These are phyloP conservation scores for Neurospora sp. DNA, from an alignment of 495 filamentous ascomycete species.

Conservation along the genomic window DNA sequence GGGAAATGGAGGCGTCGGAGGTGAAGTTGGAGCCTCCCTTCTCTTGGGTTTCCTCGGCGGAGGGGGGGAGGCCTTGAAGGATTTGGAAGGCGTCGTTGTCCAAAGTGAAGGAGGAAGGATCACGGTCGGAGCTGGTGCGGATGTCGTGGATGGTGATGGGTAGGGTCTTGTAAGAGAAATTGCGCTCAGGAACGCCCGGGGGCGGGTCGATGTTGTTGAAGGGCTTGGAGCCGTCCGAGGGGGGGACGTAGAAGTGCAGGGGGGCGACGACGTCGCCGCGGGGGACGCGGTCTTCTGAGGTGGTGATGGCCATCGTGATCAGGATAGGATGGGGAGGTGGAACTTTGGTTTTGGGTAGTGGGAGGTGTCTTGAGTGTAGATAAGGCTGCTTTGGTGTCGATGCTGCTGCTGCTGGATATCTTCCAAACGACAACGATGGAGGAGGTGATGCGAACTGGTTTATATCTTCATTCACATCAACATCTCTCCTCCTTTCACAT, in stretches of 20 bases:
- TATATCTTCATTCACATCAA: not conserved
- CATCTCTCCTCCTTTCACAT: not conserved
- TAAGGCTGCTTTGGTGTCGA: not conserved
- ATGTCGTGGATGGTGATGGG: slow-evolving; percentile 54
- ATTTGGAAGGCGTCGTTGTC: slow-evolving; percentile 66
- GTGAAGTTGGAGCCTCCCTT: slow-evolving; percentile 39
- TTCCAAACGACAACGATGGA: not conserved
- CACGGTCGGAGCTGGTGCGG: slow-evolving; percentile 25
- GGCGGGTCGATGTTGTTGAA: slow-evolving; percentile 61
- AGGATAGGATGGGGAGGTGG: too few relatives aligned
- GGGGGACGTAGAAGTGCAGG: slow-evolving; percentile 60
- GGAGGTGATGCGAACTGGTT: not conserved
- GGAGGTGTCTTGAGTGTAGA: not conserved
- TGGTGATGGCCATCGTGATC: slow-evolving; percentile 1
- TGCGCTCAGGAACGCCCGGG: slow-evolving; percentile 48
- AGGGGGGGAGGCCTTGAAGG: slow-evolving; percentile 41
- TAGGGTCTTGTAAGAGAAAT: slow-evolving; percentile 46
- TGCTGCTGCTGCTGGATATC: not conserved
- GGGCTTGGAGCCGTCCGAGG: slow-evolving; percentile 52
- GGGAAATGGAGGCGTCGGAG: slow-evolving; percentile 51
- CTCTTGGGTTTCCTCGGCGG: slow-evolving; percentile 26
- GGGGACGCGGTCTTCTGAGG: slow-evolving; percentile 34
- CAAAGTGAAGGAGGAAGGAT: slow-evolving; percentile 44
- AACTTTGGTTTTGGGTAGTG: not conserved
- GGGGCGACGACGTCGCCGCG: slow-evolving; percentile 54